Evolutionary conservation across 2,329 filamentous ascomycete species (phyloP), one percentile per base, ranked within the genome.

Genomic region (Aureobasidium sp.): DNA sequence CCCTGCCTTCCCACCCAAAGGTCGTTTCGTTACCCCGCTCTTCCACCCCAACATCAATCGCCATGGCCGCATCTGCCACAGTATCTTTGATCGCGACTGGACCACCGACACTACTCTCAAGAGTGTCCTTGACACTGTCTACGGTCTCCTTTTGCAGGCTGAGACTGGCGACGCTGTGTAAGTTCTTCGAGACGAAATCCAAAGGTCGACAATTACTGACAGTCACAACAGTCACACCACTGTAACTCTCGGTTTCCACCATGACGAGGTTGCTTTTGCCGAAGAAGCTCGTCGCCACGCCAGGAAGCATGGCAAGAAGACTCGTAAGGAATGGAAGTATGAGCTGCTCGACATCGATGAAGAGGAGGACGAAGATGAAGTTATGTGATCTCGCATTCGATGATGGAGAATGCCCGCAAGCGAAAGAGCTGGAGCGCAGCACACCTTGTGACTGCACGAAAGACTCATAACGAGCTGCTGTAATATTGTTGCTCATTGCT

Each of bases 1-100:
- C 61, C 74, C 74, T 5, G 65, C 67, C 12, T 72, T 71, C 43
- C 66, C 73, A 5, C 73, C 73, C 1, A 69, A 72, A 44, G 72
- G 63, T 7, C 69, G 74, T 17, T 75, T 76, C 62, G 64, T 75
- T 34, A 76, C 74, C 4, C 69, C 69, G 15, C 70, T 75, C 44
- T 69, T 72, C 56, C 75, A 77, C 51, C 73, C 74, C 12, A 76
- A 76, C 63, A 71, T 75, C 64, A 74, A 72, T 48, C 68, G 70
- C 41, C 72, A 75, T 41, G 73, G 73, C 8, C 66, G 69, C 17
- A 72, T 76, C 63, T 76, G 73, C 65, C 74, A 75, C 64, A 65
- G 65, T 32, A 69, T 74, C 37, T 67, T 74, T 29, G 68, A 69
- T 43, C 69, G 73, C n/a, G 48, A 76, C 65, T 75, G 73, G 73